Conservation (phyloP, 768 basidiomycete genomes). For the Tylopilus intermedius region DNA sequence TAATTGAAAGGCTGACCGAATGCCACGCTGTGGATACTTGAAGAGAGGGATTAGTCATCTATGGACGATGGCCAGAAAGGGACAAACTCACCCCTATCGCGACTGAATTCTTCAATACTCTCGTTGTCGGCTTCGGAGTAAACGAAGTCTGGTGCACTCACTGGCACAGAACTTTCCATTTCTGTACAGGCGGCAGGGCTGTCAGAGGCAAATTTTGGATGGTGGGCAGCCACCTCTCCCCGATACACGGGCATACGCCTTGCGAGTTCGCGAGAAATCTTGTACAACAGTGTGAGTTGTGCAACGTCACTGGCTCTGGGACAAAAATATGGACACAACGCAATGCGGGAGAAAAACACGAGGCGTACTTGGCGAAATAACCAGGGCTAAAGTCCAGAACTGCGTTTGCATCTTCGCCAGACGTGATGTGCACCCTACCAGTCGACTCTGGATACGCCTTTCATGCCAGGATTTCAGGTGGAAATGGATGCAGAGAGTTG, state of each 20-base stretch:
- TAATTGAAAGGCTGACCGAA: constrained; percentile 6
- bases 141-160: constrained; percentile 28
- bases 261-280: constrained; percentile 47
- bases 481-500: not conserved
- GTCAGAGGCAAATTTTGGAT: constrained; percentile 28
- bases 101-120: constrained; percentile 27
- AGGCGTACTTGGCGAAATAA: constrained; percentile 39
- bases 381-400: constrained; percentile 42
- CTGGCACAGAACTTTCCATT: constrained; percentile 15
- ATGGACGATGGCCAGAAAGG: no score
- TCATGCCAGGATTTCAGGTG: not conserved
- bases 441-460: constrained; percentile 42
- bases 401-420: constrained; percentile 37
- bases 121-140: constrained; percentile 34
- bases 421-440: constrained; percentile 47
- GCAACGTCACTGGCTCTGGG: constrained; percentile 13
- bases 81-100: constrained; percentile 12
- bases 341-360: not conserved
- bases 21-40: constrained; percentile 13
- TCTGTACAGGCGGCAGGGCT: constrained; percentile 27
- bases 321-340: no score
- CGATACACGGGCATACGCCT: constrained; percentile 44
- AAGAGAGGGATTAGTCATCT: not conserved
- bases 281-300: constrained; percentile 39
- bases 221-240: constrained; percentile 13